Base-by-base conservation (phyloP, 805 yeast genomes). In the Candida rishiriensis region DNA sequence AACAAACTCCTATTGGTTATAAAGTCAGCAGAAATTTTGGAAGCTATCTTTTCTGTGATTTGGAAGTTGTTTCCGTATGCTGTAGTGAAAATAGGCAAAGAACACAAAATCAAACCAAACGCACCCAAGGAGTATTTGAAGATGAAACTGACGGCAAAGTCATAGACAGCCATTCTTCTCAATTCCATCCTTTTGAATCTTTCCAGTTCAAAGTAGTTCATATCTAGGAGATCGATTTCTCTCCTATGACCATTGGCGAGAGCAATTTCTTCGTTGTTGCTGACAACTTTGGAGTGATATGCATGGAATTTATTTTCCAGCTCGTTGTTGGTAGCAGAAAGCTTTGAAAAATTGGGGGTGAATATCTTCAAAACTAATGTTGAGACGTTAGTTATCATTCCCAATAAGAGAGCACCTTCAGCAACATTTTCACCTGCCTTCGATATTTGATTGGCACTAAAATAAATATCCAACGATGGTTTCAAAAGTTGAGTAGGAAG, bases 61-160 rank as follows among this genome's bases (percentile, higher is more conserved):
- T 73, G 70, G 57, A 81, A 76, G 32, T 54, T 48, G 18, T 50
- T 42, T 5, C 54, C 44, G 39, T 63, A 60, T 5, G 63, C 67
- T 2, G 62, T 52, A 4, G 61, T 56, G 60, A 90, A 90, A 2
- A 89, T 85, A 6, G 98, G 97, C 3, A 90, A 80, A 2, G 96
- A 81, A 65, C 97, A 90, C 39, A 90, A 71, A 1, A 83, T 78
- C 47, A 90, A 73, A 10, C 98, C 98, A 29, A 93, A 88, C 2
- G 97, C 98, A 49, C 98, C 98, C 90, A 97, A 85, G 39, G 88
- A 79, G 65, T 90, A 90, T 66, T 90, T 90, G 49, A 90, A 90
- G 42, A 88, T 81, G 56, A 89, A 90, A 40, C 85, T 87, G 53
- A 91, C 93, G 2, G 91, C 85, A 53, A 87, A 77, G 58, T 89